Evolutionary conservation across 257 asterid genomes (phyloP).

Genomic region (Solanum chiquidenum): DNA sequence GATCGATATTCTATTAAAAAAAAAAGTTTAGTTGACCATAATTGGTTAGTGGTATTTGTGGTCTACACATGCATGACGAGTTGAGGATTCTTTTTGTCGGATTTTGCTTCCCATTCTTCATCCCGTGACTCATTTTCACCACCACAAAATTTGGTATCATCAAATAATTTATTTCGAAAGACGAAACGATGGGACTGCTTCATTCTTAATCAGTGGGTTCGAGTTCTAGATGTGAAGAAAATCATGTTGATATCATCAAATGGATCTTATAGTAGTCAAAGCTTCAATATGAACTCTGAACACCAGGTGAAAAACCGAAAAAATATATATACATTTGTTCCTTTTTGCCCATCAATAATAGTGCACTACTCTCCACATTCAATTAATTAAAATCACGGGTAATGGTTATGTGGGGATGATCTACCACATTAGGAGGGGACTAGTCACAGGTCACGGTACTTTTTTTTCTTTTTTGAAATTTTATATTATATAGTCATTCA

Average conservation of each 20-base stretch:
- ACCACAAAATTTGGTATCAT: neutral
- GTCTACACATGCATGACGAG: neutral
- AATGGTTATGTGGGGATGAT: neutral
- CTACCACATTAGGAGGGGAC: neutral
- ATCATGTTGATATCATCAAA: fast-evolving
- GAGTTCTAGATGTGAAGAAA: fast-evolving
- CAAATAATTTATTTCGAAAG: neutral
- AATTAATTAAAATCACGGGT: neutral
- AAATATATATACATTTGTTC: neutral
- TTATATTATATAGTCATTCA: too few relatives aligned
- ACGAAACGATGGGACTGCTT: fast-evolving
- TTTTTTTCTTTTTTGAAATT: neutral
- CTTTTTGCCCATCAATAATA: neutral
- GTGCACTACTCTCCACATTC: neutral
- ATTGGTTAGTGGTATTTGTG: neutral
- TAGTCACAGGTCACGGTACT: neutral
- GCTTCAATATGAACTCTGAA: too few relatives aligned
- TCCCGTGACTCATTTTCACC: neutral
- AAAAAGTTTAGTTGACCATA: neutral
- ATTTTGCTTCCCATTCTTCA: neutral
- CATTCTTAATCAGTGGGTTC: fast-evolving
- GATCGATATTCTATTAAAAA: too few relatives aligned
- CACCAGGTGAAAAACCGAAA: too few relatives aligned
- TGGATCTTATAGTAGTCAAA: fast-evolving
- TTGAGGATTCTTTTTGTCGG: neutral